Conservation (phyloP, 192 early-diverging fungal genomes). For the Phycomyces nitens region DNA sequence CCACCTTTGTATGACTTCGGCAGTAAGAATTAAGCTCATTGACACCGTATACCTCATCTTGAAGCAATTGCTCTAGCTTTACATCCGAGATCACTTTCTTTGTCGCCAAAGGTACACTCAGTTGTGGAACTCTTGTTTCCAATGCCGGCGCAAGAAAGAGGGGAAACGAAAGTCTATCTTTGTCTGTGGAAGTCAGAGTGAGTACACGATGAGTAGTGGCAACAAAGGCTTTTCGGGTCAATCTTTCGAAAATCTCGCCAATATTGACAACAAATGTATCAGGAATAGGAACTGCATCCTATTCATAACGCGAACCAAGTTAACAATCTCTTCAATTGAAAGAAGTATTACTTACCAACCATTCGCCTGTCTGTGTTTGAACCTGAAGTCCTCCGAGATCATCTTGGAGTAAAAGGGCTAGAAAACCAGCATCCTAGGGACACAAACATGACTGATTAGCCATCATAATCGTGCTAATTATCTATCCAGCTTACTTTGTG, state of each 20-base stretch:
- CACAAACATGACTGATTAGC: neutral
- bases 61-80: conserved; percentile 27
- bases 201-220: conserved; percentile 60
- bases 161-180: conserved; percentile 54
- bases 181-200: conserved; percentile 40
- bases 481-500: conserved; percentile 36
- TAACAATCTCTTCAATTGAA: neutral
- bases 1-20: conserved; percentile 26
- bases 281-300: conserved; percentile 52
- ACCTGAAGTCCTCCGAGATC: conserved; percentile 60
- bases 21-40: conserved; percentile 28
- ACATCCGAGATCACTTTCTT: conserved; percentile 38
- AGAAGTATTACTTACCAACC: conserved; percentile 41
- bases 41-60: conserved; percentile 29
- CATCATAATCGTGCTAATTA: neutral
- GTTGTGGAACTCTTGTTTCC: conserved; percentile 33
- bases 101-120: conserved; percentile 26
- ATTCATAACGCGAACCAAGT: neutral
- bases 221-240: conserved; percentile 45
- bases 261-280: conserved; percentile 64
- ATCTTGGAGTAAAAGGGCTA: conserved; percentile 57
- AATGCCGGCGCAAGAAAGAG: conserved; percentile 51
- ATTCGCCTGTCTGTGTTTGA: conserved; percentile 53
- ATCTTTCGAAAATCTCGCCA: conserved; percentile 56
- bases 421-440: conserved; percentile 46